Evolutionary conservation across 2,329 filamentous ascomycete genomes (phyloP).

Genomic region (Penicillium sp.): DNA sequence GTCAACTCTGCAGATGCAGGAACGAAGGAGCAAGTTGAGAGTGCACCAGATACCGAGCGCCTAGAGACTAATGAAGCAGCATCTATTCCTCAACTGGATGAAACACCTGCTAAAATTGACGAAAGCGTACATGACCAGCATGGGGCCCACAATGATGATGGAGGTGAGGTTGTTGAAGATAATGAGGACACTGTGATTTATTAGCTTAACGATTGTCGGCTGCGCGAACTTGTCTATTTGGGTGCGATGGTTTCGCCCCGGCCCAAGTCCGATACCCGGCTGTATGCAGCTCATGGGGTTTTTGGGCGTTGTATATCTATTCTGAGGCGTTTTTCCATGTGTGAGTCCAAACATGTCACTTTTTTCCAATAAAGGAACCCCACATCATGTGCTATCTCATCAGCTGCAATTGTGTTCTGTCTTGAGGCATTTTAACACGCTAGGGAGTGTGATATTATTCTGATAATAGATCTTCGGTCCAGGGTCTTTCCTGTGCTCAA

Average conservation of each 20-base stretch:
- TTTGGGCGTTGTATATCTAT: not conserved
- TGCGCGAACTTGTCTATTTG: not conserved
- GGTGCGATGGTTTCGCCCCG: not conserved
- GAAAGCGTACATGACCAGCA: constrained; percentile 41
- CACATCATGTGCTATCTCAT: too few relatives aligned
- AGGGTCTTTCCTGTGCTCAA: too few relatives aligned
- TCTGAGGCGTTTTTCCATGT: not conserved
- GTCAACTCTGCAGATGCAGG: constrained; percentile 17
- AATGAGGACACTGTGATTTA: constrained; percentile 93
- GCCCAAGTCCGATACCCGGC: constrained; percentile 2
- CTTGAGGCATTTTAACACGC: too few relatives aligned
- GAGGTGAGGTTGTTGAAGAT: constrained; percentile 76
- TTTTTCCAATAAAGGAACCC: not conserved
- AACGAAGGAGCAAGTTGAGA: constrained; percentile 27
- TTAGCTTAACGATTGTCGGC: constrained; percentile 44
- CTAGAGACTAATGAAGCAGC: constrained; percentile 26
- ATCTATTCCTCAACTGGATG: constrained; percentile 19
- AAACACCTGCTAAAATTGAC: constrained; percentile 31
- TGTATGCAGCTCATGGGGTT: not conserved
- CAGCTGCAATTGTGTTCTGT: too few relatives aligned
- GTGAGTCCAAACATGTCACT: not conserved
- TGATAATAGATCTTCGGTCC: not conserved
- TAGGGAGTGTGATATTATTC: not conserved
- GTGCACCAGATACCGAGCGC: constrained; percentile 38
- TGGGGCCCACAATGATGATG: constrained; percentile 63